Conservation (phyloP, 306 rosid genomes). For the Argentina anserina region DNA sequence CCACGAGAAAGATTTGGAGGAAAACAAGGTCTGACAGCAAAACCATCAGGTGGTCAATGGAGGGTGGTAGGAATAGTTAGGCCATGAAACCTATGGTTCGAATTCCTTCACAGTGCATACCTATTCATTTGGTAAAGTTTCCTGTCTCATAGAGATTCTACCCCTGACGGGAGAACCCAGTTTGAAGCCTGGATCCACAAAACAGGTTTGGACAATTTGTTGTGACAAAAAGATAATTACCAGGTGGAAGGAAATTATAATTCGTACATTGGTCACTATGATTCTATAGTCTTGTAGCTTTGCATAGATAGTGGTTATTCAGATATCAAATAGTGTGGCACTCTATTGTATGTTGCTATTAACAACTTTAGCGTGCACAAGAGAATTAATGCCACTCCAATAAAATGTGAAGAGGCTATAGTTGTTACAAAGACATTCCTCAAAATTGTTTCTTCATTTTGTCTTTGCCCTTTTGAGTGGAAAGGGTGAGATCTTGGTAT, state of each 20-base stretch:
- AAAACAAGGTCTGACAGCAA: not conserved
- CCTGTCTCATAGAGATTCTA: not conserved
- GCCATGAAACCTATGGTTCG: not conserved
- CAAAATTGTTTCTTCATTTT: not conserved
- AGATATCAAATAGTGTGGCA: not conserved
- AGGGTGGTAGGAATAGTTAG: not conserved
- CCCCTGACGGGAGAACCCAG: not conserved
- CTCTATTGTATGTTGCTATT: not conserved
- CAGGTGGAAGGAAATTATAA: not conserved
- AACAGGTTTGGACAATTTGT: not conserved
- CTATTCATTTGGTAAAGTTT: not conserved
- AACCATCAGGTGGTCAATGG: not conserved
- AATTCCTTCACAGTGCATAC: not conserved
- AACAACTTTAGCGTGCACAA: not conserved
- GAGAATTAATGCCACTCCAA: not conserved
- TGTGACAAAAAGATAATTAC: not conserved
- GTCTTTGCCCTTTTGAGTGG: not conserved
- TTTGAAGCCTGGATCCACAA: not conserved
- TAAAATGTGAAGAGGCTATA: not conserved
- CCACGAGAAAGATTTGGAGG: not conserved
- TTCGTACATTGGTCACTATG: not conserved
- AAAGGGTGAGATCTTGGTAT: not conserved
- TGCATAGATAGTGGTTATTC: not conserved
- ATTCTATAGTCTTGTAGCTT: not conserved
- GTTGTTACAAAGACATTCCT: not conserved